Percentiles rank a stretch among this genome's conserved stretches.
phyloP scores from a whole-genome alignment of 2,329 filamentous ascomycete genomes.

The Colletotrichum lindemuthianum region DNA sequence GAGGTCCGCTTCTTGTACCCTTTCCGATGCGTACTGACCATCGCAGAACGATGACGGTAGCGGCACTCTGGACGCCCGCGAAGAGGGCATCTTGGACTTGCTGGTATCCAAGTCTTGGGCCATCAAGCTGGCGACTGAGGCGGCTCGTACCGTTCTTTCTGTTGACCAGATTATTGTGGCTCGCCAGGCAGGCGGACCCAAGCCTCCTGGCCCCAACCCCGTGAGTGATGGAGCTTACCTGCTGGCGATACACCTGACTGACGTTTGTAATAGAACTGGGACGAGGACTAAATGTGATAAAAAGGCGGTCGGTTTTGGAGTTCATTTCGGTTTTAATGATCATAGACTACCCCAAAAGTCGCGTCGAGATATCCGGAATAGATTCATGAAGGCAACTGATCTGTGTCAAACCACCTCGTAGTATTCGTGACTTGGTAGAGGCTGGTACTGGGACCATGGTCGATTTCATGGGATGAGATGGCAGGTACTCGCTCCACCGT shows the following conservation, averaged over 20 bases:
- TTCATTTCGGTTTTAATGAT: slow-evolving; percentile 35
- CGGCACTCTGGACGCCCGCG: slow-evolving; percentile 85
- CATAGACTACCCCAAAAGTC: slow-evolving; percentile 36
- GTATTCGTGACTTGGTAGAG: no score
- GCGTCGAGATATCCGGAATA: slow-evolving; percentile 37
- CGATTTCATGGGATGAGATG: not conserved
- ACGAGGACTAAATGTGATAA: slow-evolving; percentile 62
- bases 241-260: slow-evolving; percentile 38
- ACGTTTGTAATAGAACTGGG: slow-evolving; percentile 63
- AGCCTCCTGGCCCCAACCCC: slow-evolving; percentile 93
- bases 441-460: no score
- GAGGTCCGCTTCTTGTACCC: slow-evolving; percentile 35
- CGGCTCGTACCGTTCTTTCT: slow-evolving; percentile 90
- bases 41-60: slow-evolving; percentile 76
- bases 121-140: slow-evolving; percentile 95
- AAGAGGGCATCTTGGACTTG: slow-evolving; percentile 91
- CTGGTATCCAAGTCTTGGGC: slow-evolving; percentile 95
- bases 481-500: no score
- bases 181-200: slow-evolving; percentile 94
- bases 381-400: slow-evolving; percentile 28
- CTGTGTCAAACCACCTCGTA: not conserved
- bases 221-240: slow-evolving; percentile 47
- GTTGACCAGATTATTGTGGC: slow-evolving; percentile 99
- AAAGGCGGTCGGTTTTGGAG: slow-evolving; percentile 29
- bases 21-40: not conserved